These are phyloP conservation scores for Urostyla sp. DNA, from an alignment of 73 alveolate species.

Conservation along the genomic window DNA sequence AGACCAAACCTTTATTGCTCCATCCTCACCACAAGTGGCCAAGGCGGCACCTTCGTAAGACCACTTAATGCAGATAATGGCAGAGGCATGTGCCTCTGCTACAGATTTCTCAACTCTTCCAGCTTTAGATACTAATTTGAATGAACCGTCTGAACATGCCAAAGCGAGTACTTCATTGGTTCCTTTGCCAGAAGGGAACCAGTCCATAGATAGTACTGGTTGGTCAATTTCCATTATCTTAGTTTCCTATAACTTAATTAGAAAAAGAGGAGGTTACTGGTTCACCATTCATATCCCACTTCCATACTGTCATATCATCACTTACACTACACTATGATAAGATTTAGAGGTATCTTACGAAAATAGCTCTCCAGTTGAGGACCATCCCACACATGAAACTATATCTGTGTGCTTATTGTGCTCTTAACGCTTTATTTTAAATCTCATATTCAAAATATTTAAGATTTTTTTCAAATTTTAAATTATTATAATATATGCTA, in stretches of 20 bases:
- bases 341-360: neutral
- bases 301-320: conserved; percentile 89
- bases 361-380: conserved; percentile 88
- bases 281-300: conserved; percentile 96
- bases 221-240: conserved; percentile 84
- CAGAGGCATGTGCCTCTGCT: conserved; percentile 94
- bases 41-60: conserved; percentile 94
- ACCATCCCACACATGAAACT: conserved; percentile 92
- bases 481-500: conserved; percentile 10
- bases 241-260: too few species aligned
- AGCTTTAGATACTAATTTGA: conserved; percentile 79
- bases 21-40: conserved; percentile 98
- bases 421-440: conserved; percentile 89
- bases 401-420: conserved; percentile 85
- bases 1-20: conserved; percentile 95
- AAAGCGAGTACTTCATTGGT: conserved; percentile 90
- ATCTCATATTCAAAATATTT: conserved; percentile 86
- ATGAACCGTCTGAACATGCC: conserved; percentile 93
- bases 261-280: too few species aligned
- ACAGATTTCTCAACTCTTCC: conserved; percentile 93
- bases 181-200: conserved; percentile 86
- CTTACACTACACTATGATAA: conserved; percentile 65
- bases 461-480: conserved; percentile 26
- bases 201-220: conserved; percentile 89
- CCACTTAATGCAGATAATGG: conserved; percentile 92